Percentiles rank a stretch among this genome's conserved stretches.
These are phyloP conservation scores for Colletotrichum nymphaeae DNA, from an alignment of 2,329 filamentous ascomycete genomes.

Conservation along the genomic window DNA sequence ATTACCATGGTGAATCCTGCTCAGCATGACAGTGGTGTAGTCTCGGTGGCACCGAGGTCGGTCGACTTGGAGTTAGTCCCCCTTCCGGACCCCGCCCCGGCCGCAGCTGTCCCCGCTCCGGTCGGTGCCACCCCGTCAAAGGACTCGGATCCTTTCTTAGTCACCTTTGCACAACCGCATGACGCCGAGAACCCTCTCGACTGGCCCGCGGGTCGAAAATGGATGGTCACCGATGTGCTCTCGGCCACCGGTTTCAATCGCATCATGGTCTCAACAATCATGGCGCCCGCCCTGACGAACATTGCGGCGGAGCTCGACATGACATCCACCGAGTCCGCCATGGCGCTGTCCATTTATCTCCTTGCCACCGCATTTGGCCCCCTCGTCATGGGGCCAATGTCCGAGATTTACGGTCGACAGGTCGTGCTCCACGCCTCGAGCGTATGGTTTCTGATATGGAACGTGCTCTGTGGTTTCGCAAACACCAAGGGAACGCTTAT, in stretches of 20 bases:
- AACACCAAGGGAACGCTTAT: constrained; percentile 53
- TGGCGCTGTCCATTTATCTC: constrained; percentile 58
- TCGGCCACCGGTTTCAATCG: constrained; percentile 63
- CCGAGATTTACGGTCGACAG: constrained; percentile 60
- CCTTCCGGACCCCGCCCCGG: too few relatives aligned
- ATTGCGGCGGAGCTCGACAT: constrained; percentile 66
- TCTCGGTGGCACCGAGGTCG: too few relatives aligned
- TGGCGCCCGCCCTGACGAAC: constrained; percentile 59
- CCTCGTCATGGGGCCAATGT: constrained; percentile 54
- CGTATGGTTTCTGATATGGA: constrained; percentile 62
- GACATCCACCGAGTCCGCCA: constrained; percentile 55
- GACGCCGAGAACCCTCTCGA: constrained; percentile 52
- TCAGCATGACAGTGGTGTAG: too few relatives aligned
- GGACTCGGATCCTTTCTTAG: neutral
- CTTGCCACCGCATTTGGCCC: constrained; percentile 57
- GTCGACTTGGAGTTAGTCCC: too few relatives aligned
- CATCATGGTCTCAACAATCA: constrained; percentile 63
- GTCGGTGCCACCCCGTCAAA: neutral
- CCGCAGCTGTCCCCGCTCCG: too few relatives aligned
- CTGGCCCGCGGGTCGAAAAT: constrained; percentile 55
- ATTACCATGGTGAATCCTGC: too few relatives aligned
- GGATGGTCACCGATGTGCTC: constrained; percentile 60
- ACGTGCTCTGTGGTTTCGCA: constrained; percentile 55
- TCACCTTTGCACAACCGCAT: constrained; percentile 39
- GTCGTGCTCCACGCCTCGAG: constrained; percentile 56